Evolutionary conservation across 495 filamentous ascomycete genomes (phyloP).

Genomic region (Xanthoparmelia taractica): DNA sequence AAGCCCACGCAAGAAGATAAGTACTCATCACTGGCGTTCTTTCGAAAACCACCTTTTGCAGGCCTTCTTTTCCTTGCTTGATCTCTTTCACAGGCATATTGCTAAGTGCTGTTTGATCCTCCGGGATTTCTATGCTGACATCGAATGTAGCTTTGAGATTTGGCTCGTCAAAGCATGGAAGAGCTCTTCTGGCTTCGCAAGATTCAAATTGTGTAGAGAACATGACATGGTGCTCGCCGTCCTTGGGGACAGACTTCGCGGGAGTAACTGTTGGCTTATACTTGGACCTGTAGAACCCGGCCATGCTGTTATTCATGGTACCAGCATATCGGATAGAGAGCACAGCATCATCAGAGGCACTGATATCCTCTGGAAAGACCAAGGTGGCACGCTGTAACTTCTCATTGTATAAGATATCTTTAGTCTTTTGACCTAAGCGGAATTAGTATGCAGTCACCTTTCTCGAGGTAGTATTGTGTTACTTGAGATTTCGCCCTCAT

Average conservation of each 20-base stretch:
- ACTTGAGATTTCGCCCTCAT: constrained; percentile 39
- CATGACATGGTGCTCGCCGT: constrained; percentile 82
- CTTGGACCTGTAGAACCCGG: constrained; percentile 90
- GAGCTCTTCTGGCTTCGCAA: constrained; percentile 86
- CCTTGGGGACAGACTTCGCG: constrained; percentile 63
- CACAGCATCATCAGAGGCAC: constrained; percentile 49
- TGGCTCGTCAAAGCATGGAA: constrained; percentile 97
- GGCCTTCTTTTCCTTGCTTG: constrained; percentile 50
- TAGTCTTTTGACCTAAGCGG: constrained; percentile 42
- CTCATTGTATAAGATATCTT: constrained; percentile 66
- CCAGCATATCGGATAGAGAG: constrained; percentile 74
- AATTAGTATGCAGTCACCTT: neutral
- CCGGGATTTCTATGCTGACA: constrained; percentile 82
- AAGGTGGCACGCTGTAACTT: constrained; percentile 72
- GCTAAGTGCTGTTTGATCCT: constrained; percentile 76
- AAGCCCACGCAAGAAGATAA: constrained; percentile 92
- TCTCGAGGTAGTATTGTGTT: neutral
- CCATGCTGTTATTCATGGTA: constrained; percentile 88
- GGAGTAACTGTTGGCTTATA: constrained; percentile 73
- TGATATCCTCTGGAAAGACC: constrained; percentile 59
- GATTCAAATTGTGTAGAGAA: constrained; percentile 95
- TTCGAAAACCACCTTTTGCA: constrained; percentile 78
- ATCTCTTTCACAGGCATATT: constrained; percentile 83
- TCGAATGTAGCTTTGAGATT: constrained; percentile 95
- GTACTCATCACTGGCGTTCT: constrained; percentile 90